phyloP scores from a whole-genome alignment of 306 rosid species.

The Malus domestica region ASM211411v1 NC_041795.1:26365001-26365500 shows the following conservation, averaged over 20 bases:
- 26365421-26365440: neutral
- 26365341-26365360: neutral
- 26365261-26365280: neutral
- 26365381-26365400: neutral
- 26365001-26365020: slow-evolving; percentile 88
- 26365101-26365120: slow-evolving; percentile 35
- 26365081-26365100: slow-evolving; percentile 45
- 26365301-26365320: neutral
- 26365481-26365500: too few species aligned
- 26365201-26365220: neutral
- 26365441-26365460: neutral
- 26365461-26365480: neutral
- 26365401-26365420: neutral
- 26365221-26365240: neutral
- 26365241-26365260: neutral
- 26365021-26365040: slow-evolving; percentile 75
- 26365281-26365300: neutral
- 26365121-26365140: slow-evolving; percentile 4
- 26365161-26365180: neutral
- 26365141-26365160: neutral
- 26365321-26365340: neutral
- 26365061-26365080: slow-evolving; percentile 74
- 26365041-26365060: slow-evolving; percentile 70
- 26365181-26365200: neutral
- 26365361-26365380: neutral